A percentile compares a stretch with the other conserved stretches of the same genome.
Evolutionary conservation across 2,329 filamentous ascomycete species (phyloP).

Genomic region (Neofusicoccum laricinum): DNA sequence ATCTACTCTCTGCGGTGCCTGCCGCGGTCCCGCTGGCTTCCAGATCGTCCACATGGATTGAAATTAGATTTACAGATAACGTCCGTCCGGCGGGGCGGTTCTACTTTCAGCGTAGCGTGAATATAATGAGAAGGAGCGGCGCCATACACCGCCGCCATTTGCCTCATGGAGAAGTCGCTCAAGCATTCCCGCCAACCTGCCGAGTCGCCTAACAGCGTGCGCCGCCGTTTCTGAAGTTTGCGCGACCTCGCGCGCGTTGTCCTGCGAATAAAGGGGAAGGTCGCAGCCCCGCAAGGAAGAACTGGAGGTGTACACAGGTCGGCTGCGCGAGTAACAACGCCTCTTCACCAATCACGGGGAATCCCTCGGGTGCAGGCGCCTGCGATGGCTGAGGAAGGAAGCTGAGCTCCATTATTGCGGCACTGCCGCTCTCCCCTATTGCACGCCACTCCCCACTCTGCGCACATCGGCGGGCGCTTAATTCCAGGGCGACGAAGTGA

Average conservation of each 20-base stretch:
- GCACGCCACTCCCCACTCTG: not conserved
- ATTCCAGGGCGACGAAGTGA: not conserved
- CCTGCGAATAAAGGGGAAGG: too few relatives aligned
- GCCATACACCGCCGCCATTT: not conserved
- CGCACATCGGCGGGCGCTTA: not conserved
- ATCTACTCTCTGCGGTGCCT: not conserved
- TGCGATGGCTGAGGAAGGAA: not conserved
- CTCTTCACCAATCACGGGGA: too few relatives aligned
- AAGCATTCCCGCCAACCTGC: not conserved
- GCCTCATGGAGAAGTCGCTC: not conserved
- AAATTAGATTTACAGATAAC: slow-evolving; percentile 11
- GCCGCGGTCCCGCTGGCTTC: not conserved
- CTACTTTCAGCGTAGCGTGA: not conserved
- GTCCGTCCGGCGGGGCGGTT: not conserved
- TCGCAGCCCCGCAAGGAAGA: too few relatives aligned
- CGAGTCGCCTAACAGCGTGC: not conserved
- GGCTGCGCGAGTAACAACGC: too few relatives aligned
- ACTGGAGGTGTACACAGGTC: too few relatives aligned
- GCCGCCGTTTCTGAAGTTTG: not conserved
- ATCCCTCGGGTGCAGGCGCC: too few relatives aligned
- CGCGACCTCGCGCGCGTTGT: too few relatives aligned
- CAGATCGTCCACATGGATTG: slow-evolving; percentile 11
- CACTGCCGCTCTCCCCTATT: not conserved
- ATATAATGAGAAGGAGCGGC: too few relatives aligned
- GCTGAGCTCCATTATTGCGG: not conserved